Base-by-base conservation (phyloP, 345 rosid species). In the Salix suchowensis region DNA sequence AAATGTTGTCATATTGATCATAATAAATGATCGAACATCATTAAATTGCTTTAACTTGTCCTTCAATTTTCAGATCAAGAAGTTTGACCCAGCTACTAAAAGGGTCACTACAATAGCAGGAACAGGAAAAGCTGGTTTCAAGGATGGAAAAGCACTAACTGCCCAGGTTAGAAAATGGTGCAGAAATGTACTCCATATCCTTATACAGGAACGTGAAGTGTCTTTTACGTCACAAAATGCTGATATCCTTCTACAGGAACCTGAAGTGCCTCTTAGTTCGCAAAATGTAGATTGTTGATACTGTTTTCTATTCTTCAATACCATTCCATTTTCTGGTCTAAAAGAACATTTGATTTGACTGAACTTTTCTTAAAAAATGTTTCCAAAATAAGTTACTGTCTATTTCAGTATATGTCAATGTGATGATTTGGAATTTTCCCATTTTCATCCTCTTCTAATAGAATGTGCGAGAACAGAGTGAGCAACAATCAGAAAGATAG, bases 91-190 rank as follows among this genome's bases (percentile, higher is more conserved):
- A 37, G 83, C 86, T 36, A 90, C 84, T 75, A 93, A 87, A 84
- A 88, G 85, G 80, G 92, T 93, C 74, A 88, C 79, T 32, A 93
- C 97, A 19, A 60, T 95, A 72, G 97, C 94, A 34, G 98, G 98
- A 76, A 90, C 94, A 16, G 98, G 97, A 68, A 95, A 91, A 88
- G 97, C 97, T 16, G 97, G 97, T 86, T 95, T 93, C 84, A 88
- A 84, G 84, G 97, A 93, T 74, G 98, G 98, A 84, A 74, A 66
- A 54, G 89, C 89, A 54, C 81, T 83, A 64, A 79, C 60, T 32
- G 93, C 98, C 76, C 97, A 91, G 97, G 98, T 92, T 46, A 72
- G 88, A 74, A 77, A 46, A 55, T n/a, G 26, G 67, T 65, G 26
- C 18, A 26, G n/a, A 65, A 26, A 39, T 24, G 21, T 37, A 54